phyloP scores from a whole-genome alignment of 768 basidiomycete genomes.

The Termitomyces sp. region DNA sequence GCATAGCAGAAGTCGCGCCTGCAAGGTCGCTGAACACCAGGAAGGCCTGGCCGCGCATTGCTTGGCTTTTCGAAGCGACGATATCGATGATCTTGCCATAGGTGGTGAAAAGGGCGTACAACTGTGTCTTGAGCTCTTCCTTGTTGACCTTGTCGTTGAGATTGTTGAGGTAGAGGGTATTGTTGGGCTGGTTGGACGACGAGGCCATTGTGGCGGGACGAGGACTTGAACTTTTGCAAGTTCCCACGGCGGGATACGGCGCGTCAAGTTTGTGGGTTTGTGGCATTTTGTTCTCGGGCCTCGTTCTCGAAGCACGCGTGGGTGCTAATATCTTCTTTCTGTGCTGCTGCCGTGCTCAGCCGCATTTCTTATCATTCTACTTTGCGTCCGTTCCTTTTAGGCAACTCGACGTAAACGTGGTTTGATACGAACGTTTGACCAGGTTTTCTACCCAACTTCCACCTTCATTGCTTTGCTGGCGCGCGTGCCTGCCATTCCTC shows the following conservation, averaged over 20 bases:
- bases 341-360: background rate
- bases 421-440: conserved; percentile 13
- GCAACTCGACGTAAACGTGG: conserved; percentile 14
- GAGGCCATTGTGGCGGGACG: conserved; percentile 34
- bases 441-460: conserved; percentile 10
- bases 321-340: background rate
- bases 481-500: background rate
- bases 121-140: conserved; percentile 78
- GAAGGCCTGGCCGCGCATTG: conserved; percentile 94
- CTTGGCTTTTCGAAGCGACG: conserved; percentile 80
- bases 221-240: conserved; percentile 15
- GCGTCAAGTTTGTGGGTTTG: background rate
- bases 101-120: conserved; percentile 88
- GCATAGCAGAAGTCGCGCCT: conserved; percentile 87
- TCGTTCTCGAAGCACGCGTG: background rate
- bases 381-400: background rate
- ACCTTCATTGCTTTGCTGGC: conserved; percentile 23
- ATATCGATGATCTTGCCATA: conserved; percentile 95
- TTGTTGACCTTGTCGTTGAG: conserved; percentile 93
- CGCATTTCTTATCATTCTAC: background rate
- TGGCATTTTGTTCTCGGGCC: background rate
- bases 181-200: conserved; percentile 70
- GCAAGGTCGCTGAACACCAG: conserved; percentile 93
- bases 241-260: conserved; percentile 19
- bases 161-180: conserved; percentile 90